Percentiles rank a stretch among this genome's conserved stretches.
These are phyloP conservation scores for Penicillium corylophilum DNA, from an alignment of 2,329 filamentous ascomycete genomes.

Conservation along the genomic window DNA sequence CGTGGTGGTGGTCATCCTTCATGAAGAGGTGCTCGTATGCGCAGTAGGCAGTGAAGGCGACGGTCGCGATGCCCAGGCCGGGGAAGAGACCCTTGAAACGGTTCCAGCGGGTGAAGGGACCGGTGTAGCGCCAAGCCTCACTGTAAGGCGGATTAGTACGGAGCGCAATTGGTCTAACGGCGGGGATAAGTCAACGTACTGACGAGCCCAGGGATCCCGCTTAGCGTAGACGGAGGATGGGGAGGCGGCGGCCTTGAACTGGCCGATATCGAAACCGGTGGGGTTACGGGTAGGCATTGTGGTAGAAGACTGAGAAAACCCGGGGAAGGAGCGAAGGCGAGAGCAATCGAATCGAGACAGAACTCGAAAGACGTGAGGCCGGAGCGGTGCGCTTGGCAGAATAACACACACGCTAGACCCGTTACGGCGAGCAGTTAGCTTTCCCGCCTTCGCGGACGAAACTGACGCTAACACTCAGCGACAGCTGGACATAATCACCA, in stretches of 20 bases:
- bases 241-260: conserved; percentile 71
- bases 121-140: conserved; percentile 92
- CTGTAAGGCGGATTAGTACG: conserved; percentile 50
- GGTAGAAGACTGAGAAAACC: conserved; percentile 13
- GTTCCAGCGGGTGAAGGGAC: conserved; percentile 83
- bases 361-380: conserved; percentile 9
- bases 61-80: conserved; percentile 86
- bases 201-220: conserved; percentile 63
- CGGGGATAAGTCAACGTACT: conserved; percentile 46
- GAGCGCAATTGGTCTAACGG: conserved; percentile 2
- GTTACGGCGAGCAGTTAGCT: conserved; percentile 22
- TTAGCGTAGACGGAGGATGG: conserved; percentile 50
- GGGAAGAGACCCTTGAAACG: conserved; percentile 85
- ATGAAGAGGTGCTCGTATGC: conserved; percentile 86
- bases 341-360: conserved; percentile 1
- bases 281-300: conserved; percentile 63
- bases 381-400: conserved; percentile 29
- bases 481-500: not conserved
- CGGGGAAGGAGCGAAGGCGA: conserved; percentile 5
- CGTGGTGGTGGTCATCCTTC: conserved; percentile 63
- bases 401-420: conserved; percentile 29
- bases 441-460: conserved; percentile 33
- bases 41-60: conserved; percentile 88
- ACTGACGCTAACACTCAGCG: conserved; percentile 10
- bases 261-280: conserved; percentile 87